Percentiles rank a stretch among this genome's conserved stretches.
These are phyloP conservation scores for Trichoderma asperelloides DNA, from an alignment of 495 filamentous ascomycete genomes.

Conservation along the genomic window DNA sequence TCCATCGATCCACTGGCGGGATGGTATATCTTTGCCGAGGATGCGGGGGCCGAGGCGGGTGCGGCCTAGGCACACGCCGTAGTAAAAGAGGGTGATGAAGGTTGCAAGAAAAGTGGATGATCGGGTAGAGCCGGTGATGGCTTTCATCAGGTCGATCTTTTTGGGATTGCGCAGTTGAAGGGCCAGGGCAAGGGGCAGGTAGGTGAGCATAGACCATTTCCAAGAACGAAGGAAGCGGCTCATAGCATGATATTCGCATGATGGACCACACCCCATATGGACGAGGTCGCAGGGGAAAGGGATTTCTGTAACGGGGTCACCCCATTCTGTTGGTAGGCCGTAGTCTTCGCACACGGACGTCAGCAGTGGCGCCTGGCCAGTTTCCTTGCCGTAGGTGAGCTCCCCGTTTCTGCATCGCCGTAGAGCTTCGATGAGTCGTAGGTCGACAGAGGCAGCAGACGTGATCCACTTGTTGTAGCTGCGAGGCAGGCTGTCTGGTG, in stretches of 20 bases:
- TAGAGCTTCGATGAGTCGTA: constrained; percentile 65
- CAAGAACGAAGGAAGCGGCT: constrained; percentile 64
- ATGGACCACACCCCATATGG: constrained; percentile 70
- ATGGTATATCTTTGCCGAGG: constrained; percentile 38
- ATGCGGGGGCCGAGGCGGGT: constrained; percentile 70
- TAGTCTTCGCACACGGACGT: constrained; percentile 69
- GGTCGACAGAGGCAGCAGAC: constrained; percentile 69
- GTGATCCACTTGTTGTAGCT: constrained; percentile 84
- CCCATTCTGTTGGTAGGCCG: constrained; percentile 58
- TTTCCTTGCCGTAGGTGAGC: constrained; percentile 71
- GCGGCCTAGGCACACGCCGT: constrained; percentile 74
- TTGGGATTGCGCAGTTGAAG: constrained; percentile 51
- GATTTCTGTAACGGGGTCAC: constrained; percentile 61
- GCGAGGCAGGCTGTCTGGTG: constrained; percentile 55
- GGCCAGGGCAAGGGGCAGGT: constrained; percentile 68
- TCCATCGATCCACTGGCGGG: constrained; percentile 37
- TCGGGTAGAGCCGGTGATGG: constrained; percentile 52
- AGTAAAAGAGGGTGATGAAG: constrained; percentile 80
- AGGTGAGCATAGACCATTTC: constrained; percentile 66
- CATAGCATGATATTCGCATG: constrained; percentile 70
- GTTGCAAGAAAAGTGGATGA: constrained; percentile 77
- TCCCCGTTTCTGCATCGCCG: constrained; percentile 53
- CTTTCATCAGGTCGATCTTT: constrained; percentile 28
- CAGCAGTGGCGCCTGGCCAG: constrained; percentile 61
- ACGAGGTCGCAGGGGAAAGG: constrained; percentile 86